Conservation (phyloP, 2,329 filamentous ascomycete genomes). For the Shiraia bambusicola region DNA sequence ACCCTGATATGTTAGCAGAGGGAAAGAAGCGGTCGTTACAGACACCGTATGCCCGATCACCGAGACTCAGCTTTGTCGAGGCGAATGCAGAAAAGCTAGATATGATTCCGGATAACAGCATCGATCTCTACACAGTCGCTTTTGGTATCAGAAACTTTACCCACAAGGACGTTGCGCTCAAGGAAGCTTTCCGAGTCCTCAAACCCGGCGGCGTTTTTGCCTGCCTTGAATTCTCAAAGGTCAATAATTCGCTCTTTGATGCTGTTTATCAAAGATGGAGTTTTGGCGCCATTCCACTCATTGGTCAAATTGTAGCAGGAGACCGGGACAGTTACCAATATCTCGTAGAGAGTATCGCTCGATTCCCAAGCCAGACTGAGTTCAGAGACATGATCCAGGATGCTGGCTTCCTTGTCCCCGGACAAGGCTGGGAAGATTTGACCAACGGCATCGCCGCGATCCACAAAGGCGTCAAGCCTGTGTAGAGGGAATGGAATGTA, state of each 20-base stretch:
- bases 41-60: conserved; percentile 59
- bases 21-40: conserved; percentile 74
- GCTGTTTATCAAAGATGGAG: conserved; percentile 93
- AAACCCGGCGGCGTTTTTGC: conserved; percentile 96
- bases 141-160: conserved; percentile 98
- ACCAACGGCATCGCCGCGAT: conserved; percentile 93
- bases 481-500: conserved; percentile 2
- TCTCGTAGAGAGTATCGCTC: conserved; percentile 94
- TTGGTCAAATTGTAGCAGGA: conserved; percentile 90
- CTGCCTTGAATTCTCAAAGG: conserved; percentile 92
- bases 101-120: conserved; percentile 65
- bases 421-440: conserved; percentile 74
- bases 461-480: conserved; percentile 90
- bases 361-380: conserved; percentile 81
- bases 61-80: conserved; percentile 71
- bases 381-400: conserved; percentile 81
- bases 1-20: conserved; percentile 89
- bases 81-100: conserved; percentile 82
- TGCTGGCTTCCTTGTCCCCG: conserved; percentile 83
- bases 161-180: conserved; percentile 78
- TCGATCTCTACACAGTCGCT: conserved; percentile 95
- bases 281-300: conserved; percentile 89
- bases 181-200: conserved; percentile 82
- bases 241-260: conserved; percentile 76
- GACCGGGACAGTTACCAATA: conserved; percentile 98